phyloP scores from a whole-genome alignment of 2,329 filamentous ascomycete genomes.

The Ophiostoma himal-ulmi region DNA sequence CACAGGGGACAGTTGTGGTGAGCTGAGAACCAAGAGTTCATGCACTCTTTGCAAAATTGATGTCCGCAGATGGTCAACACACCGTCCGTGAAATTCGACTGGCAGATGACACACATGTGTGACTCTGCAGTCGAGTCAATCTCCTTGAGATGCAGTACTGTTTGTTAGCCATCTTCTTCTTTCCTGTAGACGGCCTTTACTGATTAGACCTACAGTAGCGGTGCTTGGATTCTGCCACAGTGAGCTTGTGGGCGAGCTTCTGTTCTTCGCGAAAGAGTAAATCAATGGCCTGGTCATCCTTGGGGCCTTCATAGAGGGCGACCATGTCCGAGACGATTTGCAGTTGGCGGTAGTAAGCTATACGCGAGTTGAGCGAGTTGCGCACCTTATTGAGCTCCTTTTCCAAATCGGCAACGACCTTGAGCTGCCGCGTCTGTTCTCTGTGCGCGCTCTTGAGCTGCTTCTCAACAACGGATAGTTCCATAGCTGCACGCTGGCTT shows the following conservation, averaged over 20 bases:
- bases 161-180: background rate
- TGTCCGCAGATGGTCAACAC: slow-evolving; percentile 85
- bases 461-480: slow-evolving; percentile 58
- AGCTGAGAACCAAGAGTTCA: slow-evolving; percentile 68
- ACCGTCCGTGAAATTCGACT: slow-evolving; percentile 67
- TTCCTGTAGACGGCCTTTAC: background rate
- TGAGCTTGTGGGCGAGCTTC: slow-evolving; percentile 51
- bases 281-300: slow-evolving; percentile 47
- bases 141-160: slow-evolving; percentile 50
- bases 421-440: slow-evolving; percentile 47
- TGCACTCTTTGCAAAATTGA: slow-evolving; percentile 84
- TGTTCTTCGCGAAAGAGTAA: slow-evolving; percentile 43
- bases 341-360: slow-evolving; percentile 86
- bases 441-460: slow-evolving; percentile 58
- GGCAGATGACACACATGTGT: slow-evolving; percentile 81
- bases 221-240: slow-evolving; percentile 62
- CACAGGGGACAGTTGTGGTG: slow-evolving; percentile 79
- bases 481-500: slow-evolving; percentile 48
- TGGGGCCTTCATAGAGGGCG: slow-evolving; percentile 61
- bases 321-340: slow-evolving; percentile 89
- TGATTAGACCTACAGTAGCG: slow-evolving; percentile 54
- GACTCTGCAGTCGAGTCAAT: slow-evolving; percentile 57
- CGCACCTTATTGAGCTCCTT: slow-evolving; percentile 72
- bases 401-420: slow-evolving; percentile 46
- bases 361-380: slow-evolving; percentile 71